Percentiles rank a stretch among this genome's conserved stretches.
Conservation (phyloP, 2,329 filamentous ascomycete genomes). For the Exophiala bonariae region DNA sequence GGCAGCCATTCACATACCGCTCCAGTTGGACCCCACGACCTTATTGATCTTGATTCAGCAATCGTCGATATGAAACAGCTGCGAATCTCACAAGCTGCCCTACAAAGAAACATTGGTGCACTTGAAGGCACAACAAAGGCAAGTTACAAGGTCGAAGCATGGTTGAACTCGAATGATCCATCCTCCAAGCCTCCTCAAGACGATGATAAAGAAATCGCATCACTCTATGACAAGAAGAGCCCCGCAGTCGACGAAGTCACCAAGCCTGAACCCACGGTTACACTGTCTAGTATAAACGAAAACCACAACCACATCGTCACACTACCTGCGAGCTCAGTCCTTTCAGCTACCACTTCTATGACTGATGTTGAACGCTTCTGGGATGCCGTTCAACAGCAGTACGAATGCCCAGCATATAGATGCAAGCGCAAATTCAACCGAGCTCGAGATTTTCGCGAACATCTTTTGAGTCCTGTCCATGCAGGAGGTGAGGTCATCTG, state of each 20-base stretch:
- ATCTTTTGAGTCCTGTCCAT: constrained; percentile 33
- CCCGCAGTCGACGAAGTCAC: too few species aligned
- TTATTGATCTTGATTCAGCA: too few species aligned
- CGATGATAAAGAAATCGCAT: constrained; percentile 14
- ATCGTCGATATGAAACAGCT: too few species aligned
- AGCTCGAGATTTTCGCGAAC: constrained; percentile 32
- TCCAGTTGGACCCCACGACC: not conserved
- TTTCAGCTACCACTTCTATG: constrained; percentile 7
- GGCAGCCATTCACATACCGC: not conserved
- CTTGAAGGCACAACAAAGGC: too few species aligned
- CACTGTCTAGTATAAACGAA: too few species aligned
- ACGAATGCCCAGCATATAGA: constrained; percentile 32
- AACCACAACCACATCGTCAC: constrained; percentile 6
- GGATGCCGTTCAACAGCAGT: constrained; percentile 31
- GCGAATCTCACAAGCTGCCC: too few species aligned
- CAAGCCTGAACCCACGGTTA: too few species aligned
- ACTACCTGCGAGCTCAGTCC: constrained; percentile 13
- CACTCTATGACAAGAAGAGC: constrained; percentile 17
- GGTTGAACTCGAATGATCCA: constrained; percentile 12
- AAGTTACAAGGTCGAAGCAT: constrained; percentile 4
- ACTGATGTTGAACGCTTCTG: constrained; percentile 34
- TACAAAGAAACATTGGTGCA: too few species aligned
- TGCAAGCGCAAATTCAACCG: constrained; percentile 33
- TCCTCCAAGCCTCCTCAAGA: constrained; percentile 7
- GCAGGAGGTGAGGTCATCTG: constrained; percentile 34